A percentile compares a stretch with the other conserved stretches of the same genome.
These are phyloP conservation scores for Eucalyptus sp. DNA, from an alignment of 345 rosid species.

Conservation along the genomic window DNA sequence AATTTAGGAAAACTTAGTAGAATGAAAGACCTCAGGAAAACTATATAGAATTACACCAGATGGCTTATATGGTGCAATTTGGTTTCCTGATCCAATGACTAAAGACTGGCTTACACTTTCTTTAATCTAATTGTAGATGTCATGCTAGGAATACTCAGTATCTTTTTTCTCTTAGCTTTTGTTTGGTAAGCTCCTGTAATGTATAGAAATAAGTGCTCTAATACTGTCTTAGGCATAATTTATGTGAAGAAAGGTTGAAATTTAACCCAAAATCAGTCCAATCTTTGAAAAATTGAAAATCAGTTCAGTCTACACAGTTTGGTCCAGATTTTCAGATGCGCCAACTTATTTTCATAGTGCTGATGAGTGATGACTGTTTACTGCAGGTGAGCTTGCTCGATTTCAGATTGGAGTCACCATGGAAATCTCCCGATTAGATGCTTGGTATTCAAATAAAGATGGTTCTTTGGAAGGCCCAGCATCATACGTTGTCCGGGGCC, in stretches of 20 bases:
- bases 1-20: background rate
- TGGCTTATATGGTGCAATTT: background rate
- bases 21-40: background rate
- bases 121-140: background rate
- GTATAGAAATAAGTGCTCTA: background rate
- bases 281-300: background rate
- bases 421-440: slow-evolving; percentile 92
- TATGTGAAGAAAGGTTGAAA: background rate
- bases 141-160: background rate
- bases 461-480: slow-evolving; percentile 70
- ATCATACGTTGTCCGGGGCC: slow-evolving; percentile 66
- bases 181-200: background rate
- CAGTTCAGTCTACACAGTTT: background rate
- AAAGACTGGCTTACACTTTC: background rate
- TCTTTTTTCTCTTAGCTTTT: background rate
- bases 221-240: background rate
- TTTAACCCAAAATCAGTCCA: background rate
- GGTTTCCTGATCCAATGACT: background rate
- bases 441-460: slow-evolving; percentile 77
- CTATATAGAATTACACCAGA: background rate
- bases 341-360: background rate
- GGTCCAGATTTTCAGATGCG: background rate
- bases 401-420: slow-evolving; percentile 85
- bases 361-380: background rate
- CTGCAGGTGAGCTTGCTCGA: slow-evolving; percentile 88